Evolutionary conservation across 2,329 filamentous ascomycete genomes (phyloP).

Genomic region (Penicillium olsonii): DNA sequence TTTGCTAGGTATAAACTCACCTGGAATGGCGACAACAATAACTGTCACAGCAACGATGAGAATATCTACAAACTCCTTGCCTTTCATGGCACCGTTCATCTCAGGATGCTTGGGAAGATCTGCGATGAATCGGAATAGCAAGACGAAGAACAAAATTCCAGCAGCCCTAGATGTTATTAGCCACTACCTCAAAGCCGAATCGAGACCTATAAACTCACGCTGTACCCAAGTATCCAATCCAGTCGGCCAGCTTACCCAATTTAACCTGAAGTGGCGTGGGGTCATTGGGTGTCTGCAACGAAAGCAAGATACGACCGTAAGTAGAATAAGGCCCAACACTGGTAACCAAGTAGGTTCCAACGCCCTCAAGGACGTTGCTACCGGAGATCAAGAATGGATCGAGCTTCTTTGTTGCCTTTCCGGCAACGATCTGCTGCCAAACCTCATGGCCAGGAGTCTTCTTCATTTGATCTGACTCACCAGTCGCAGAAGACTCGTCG

Average conservation of each 20-base stretch:
- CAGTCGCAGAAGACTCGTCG: conserved; percentile 73
- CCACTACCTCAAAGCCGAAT: neutral
- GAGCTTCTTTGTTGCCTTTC: conserved; percentile 56
- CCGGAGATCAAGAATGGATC: conserved; percentile 81
- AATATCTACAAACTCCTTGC: conserved; percentile 73
- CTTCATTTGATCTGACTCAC: conserved; percentile 71
- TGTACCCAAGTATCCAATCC: conserved; percentile 76
- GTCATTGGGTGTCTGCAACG: conserved; percentile 71
- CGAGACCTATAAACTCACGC: conserved; percentile 39
- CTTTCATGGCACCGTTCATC: conserved; percentile 67
- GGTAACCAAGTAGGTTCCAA: conserved; percentile 73
- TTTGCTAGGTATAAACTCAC: conserved; percentile 23
- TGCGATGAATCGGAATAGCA: conserved; percentile 83
- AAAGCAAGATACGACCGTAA: conserved; percentile 74
- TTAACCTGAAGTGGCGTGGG: conserved; percentile 77
- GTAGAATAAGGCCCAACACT: conserved; percentile 73
- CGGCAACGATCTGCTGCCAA: conserved; percentile 56
- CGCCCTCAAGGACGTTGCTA: conserved; percentile 73
- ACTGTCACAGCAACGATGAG: conserved; percentile 78
- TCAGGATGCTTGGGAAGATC: conserved; percentile 57
- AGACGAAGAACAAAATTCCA: conserved; percentile 77
- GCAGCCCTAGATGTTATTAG: conserved; percentile 51
- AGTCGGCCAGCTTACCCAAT: conserved; percentile 72
- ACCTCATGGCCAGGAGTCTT: conserved; percentile 65
- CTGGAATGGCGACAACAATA: conserved; percentile 75